Base-by-base conservation (phyloP, 169 alveolate species). In the Blepharisma undulans region DNA sequence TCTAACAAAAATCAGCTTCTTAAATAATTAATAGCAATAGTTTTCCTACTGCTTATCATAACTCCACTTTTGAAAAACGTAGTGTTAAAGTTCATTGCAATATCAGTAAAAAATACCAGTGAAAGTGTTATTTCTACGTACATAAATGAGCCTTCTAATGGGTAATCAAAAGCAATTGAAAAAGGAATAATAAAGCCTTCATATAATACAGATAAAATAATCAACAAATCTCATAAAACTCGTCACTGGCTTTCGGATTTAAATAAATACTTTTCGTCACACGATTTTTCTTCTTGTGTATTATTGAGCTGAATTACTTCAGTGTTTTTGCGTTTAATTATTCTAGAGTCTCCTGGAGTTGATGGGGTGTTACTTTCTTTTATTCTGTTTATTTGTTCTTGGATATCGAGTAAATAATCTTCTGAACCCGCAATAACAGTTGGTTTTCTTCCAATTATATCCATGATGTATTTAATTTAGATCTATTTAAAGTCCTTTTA, bases 31-130 rank as follows among this genome's bases (percentile, higher is more conserved):
- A 22, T 36, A 48, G 34, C 8, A 22, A 84, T 84, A 18, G 8
- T 18, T 48, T 76, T 19, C 21, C 89, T 8, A 25, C 60, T 25
- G 33, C 7, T 84, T 21, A 84, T 84, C n/a, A 29, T 21, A 48
- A 48, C 36, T 16, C 89, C 89, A 25, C 60, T 84, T 19, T 16
- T 32, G 21, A 22, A 84, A 19, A 34, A n/a, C 27, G 61, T 30
- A 1, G 89, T 84, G 34, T 84, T 84, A 59, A 84, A 84, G 48
- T 16, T 12, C 7, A 84, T 16, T 6, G 21, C 61, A 21, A 84
- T 84, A 33, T 84, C 89, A 48, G 36, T 10, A 84, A 84, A n/a
- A 59, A 32, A 84, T 34, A 30, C 10, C 25, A 84, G 8, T 84
- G 89, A 22, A 22, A 84, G 32, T 21, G 48, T 19, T 22, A 60